Base-by-base conservation (phyloP, 2,329 filamentous ascomycete genomes). In the Chaetomiaceae sp. region DNA sequence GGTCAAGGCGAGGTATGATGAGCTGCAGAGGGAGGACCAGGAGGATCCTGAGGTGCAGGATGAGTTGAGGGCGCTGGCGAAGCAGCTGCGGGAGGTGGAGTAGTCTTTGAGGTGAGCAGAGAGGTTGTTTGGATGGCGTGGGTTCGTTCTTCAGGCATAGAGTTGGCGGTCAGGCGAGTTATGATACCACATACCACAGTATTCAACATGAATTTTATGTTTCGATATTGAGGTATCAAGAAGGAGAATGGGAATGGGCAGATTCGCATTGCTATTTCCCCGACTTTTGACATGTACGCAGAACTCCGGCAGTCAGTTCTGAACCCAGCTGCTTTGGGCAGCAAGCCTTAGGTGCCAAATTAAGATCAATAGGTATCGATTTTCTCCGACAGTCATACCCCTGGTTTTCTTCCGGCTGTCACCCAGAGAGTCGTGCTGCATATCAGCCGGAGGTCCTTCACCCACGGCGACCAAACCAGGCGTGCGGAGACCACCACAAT, bases 21-120 rank as follows among this genome's bases (percentile, higher is more conserved):
- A 59, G 49, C 43, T 61, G 29, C 40, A 54, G 38, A 23, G 49
- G 34, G 53, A 55, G 33, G 57, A 59, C 38, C 56, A 55, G 38
- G 51, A 56, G 6, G 58, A 57, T 12, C 56, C 55, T 5, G 23
- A 36, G 9, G 55, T 61, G 22, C 54, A 55, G 51, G 52, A 48
- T 23, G 60, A 60, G 33, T 19, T 59, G 19, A 51, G 49, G 22
- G 40, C 22, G 2, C 19, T 63, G 49, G 47, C 50, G 6, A 57
- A 42, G 44, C 29, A 27, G 47, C 37, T 60, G 17, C 59, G 50
- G 43, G 56, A 58, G 14, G 54, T 61, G 42, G 60, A 59, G 44
- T 61, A 54, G 45, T 5, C 9, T 17, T 31, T 19, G 17, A 3
- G 14, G 14, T 14, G 27, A 12, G 31, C 9, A 14, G 3, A 25